A percentile compares a stretch with the other conserved stretches of the same genome.
Conservation (phyloP, 202 grass and related monocot genomes). For the Bolboschoenoplectus hybrid region DNA sequence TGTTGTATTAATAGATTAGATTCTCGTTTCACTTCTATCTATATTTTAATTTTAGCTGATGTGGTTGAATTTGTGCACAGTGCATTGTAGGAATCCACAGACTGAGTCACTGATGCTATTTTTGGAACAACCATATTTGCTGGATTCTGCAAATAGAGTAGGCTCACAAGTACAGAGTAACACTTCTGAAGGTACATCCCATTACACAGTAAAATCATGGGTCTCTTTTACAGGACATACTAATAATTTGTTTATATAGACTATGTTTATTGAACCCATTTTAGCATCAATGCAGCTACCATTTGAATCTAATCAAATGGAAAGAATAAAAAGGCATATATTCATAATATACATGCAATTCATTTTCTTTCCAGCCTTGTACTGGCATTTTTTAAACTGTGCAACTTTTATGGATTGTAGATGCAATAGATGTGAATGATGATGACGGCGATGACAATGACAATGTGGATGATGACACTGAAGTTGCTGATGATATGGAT, state of each 20-base stretch:
- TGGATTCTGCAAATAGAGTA: slow-evolving; percentile 48
- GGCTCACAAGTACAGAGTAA: slow-evolving; percentile 12
- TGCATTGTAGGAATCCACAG: slow-evolving; percentile 76
- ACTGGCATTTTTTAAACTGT: neutral
- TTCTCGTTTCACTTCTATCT: slow-evolving; percentile 9
- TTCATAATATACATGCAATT: neutral
- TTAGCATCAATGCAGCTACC: neutral
- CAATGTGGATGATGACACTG: slow-evolving; percentile 23
- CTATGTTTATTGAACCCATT: neutral
- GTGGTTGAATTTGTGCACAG: slow-evolving; percentile 43
- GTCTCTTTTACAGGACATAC: neutral
- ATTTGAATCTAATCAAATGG: neutral
- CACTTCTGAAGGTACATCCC: slow-evolving; percentile 48
- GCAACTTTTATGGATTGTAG: neutral
- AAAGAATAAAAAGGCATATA: neutral
- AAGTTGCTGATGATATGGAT: slow-evolving; percentile 9
- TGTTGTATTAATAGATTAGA: slow-evolving; percentile 34
- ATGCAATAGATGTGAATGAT: slow-evolving; percentile 12
- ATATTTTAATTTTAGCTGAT: neutral
- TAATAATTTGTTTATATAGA: neutral
- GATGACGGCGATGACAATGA: neutral
- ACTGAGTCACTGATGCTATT: slow-evolving; percentile 79
- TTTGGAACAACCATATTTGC: slow-evolving; percentile 72
- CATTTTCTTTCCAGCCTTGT: neutral
- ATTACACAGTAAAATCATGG: neutral